Percentiles rank a stretch among this genome's conserved stretches.
These are phyloP conservation scores for Ophiocordyceps camponoti-leonardi DNA, from an alignment of 2,329 filamentous ascomycete species.

Conservation along the genomic window DNA sequence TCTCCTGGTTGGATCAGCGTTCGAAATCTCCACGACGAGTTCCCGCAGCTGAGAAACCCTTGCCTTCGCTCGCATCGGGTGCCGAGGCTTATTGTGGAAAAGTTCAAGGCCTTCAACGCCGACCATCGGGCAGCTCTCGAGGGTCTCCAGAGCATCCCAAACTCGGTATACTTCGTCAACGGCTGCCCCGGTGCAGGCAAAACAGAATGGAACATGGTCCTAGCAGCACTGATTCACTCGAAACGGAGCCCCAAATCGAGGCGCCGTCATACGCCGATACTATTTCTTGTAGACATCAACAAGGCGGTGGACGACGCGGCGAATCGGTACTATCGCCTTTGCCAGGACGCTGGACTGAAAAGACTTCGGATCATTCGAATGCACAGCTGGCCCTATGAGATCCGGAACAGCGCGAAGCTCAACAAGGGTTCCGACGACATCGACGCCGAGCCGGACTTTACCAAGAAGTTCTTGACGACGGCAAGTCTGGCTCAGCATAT, in stretches of 20 bases:
- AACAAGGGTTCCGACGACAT: slow-evolving; percentile 4
- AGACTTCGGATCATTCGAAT: slow-evolving; percentile 18
- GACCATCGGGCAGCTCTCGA: slow-evolving; percentile 21
- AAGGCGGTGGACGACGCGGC: slow-evolving; percentile 27
- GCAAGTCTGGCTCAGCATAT: slow-evolving; percentile 8
- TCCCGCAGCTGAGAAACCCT: slow-evolving; percentile 18
- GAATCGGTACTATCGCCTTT: slow-evolving; percentile 20
- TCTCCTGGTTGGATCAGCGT: slow-evolving; percentile 4
- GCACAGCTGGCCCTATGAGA: slow-evolving; percentile 22
- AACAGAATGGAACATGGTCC: slow-evolving; percentile 26
- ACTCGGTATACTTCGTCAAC: slow-evolving; percentile 25
- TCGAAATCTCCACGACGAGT: slow-evolving; percentile 9
- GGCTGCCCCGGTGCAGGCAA: slow-evolving; percentile 30
- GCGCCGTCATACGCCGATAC: slow-evolving; percentile 14
- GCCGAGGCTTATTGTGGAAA: slow-evolving; percentile 9
- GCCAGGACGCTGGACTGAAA: slow-evolving; percentile 15
- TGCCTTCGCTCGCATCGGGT: slow-evolving; percentile 5
- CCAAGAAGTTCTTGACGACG: slow-evolving; percentile 15
- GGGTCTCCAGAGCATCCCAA: slow-evolving; percentile 18
- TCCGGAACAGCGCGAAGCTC: slow-evolving; percentile 13
- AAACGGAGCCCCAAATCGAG: slow-evolving; percentile 9
- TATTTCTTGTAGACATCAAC: slow-evolving; percentile 30
- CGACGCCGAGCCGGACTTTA: slow-evolving; percentile 12
- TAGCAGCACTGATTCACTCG: slow-evolving; percentile 20
- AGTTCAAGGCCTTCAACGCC: slow-evolving; percentile 16